phyloP scores from a whole-genome alignment of 495 filamentous ascomycete genomes.

The Lophiotrema nucula region DNA sequence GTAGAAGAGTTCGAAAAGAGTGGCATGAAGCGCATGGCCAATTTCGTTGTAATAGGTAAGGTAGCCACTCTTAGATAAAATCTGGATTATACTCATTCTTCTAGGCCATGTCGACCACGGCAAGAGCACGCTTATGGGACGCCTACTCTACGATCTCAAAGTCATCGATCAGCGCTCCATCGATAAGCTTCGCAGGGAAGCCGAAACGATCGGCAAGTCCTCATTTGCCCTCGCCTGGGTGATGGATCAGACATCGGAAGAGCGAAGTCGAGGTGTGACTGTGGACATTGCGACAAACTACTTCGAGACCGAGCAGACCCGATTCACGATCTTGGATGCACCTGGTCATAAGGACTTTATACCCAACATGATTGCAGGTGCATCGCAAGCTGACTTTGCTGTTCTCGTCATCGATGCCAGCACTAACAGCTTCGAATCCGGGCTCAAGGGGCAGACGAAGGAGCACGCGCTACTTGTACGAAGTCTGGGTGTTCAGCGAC shows the following conservation, averaged over 20 bases:
- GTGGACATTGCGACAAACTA: conserved; percentile 94
- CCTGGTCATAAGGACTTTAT: conserved; percentile 95
- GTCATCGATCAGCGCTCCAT: conserved; percentile 84
- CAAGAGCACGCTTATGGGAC: conserved; percentile 96
- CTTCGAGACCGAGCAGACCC: conserved; percentile 82
- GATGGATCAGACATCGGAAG: conserved; percentile 83
- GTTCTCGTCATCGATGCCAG: conserved; percentile 90
- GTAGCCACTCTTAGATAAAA: conserved; percentile 1
- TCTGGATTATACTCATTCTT: conserved; percentile 4
- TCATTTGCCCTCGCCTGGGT: conserved; percentile 98
- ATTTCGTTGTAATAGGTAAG: conserved; percentile 92
- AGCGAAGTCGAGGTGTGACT: conserved; percentile 86
- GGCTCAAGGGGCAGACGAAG: conserved; percentile 88
- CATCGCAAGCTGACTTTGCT: conserved; percentile 93
- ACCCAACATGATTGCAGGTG: conserved; percentile 98
- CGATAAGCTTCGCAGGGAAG: conserved; percentile 82
- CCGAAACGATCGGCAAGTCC: conserved; percentile 86
- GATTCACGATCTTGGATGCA: conserved; percentile 92
- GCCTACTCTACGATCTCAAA: conserved; percentile 83
- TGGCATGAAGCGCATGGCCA: conserved; percentile 75
- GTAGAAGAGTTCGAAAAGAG: conserved; percentile 74
- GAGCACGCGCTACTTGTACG: conserved; percentile 88
- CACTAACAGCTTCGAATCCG: conserved; percentile 86
- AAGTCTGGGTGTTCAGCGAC: conserved; percentile 83
- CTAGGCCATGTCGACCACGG: conserved; percentile 94